Percentiles rank a stretch among this genome's conserved stretches.
Conservation (phyloP, 331 rosid species). For the Ulmus americana region DNA sequence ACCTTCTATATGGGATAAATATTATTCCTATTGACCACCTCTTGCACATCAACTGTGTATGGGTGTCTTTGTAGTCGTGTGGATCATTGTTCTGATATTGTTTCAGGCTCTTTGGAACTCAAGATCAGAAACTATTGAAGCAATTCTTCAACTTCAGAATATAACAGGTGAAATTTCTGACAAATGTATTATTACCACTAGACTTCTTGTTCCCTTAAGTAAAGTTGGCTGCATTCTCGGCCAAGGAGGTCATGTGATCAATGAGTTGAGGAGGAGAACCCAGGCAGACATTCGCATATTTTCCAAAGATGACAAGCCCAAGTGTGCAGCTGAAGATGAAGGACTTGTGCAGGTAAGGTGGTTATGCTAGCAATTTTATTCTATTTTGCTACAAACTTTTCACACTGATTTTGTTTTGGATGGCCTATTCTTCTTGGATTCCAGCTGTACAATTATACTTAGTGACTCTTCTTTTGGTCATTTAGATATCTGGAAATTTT, state of each 20-base stretch:
- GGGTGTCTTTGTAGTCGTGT: not conserved
- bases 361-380: not conserved
- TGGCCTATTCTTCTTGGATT: not conserved
- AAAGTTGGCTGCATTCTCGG: constrained; percentile 44
- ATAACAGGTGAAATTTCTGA: constrained; percentile 30
- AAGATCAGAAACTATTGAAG: constrained; percentile 33
- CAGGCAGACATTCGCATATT: constrained; percentile 35
- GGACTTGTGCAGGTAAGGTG: constrained; percentile 39
- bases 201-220: constrained; percentile 36
- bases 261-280: constrained; percentile 38
- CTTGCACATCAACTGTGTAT: constrained; percentile 5
- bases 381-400: not conserved
- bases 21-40: constrained; percentile 1
- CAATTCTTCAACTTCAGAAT: constrained; percentile 36
- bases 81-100: constrained; percentile 12
- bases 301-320: constrained; percentile 36
- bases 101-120: constrained; percentile 29
- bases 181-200: constrained; percentile 23
- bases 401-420: not conserved
- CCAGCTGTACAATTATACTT: not conserved
- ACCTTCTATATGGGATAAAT: not conserved
- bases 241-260: constrained; percentile 36
- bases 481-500: constrained; percentile 30
- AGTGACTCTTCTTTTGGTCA: constrained; percentile 3
- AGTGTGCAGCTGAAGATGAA: constrained; percentile 35